Evolutionary conservation across 1,284 basidiomycete genomes (phyloP), one percentile per base, ranked within the genome.

Genomic region (Abortiporus biennis): DNA sequence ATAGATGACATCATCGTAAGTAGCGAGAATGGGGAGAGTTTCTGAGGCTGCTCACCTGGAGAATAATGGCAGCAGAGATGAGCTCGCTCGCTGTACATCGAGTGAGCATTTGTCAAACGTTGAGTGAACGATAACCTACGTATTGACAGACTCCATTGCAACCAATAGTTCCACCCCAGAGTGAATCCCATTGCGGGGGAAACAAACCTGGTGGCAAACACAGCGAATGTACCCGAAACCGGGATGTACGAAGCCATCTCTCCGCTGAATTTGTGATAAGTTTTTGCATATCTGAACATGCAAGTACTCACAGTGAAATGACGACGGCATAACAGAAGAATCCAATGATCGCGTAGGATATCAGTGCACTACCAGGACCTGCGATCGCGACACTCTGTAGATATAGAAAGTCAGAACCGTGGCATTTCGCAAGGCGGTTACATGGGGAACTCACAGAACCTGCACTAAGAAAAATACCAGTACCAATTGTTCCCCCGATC

Each of bases 321-420:
- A 75, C 72, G 13, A 76, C 72, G n/a, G 64, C 55, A 51, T 73
- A 76, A 22, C 76, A 74, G 53, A 76, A 77, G 3, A 74, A 4
- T 3, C 71, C 71, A 19, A 74, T 71, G 27, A 74, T 61, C 12
- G 65, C 55, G 48, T 77, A 77, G 1, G 73, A 72, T 0, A 76
- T 46, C 12, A 76, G 51, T 4, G 72, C 65, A 41, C 73, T 72
- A 9, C 63, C 74, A 5, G 74, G 72, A 17, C 75, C 74, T 9
- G 72, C 72, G 3, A 62, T 46, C 4, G 68, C 59, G 12, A 69
- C 53, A 2, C 67, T 65, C 66, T 69, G 27, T 3, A 12, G 15
- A 11, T 40, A 29, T 23, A 13, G 16, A 3, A 16, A 16, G 27
- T 21, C 27, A 29, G n/a, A n/a, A 29, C 12, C 6, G 11, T 17